Evolutionary conservation across 1,284 basidiomycete species (phyloP), one percentile per base, ranked within the genome.

Genomic region (Vanrija sp.): DNA sequence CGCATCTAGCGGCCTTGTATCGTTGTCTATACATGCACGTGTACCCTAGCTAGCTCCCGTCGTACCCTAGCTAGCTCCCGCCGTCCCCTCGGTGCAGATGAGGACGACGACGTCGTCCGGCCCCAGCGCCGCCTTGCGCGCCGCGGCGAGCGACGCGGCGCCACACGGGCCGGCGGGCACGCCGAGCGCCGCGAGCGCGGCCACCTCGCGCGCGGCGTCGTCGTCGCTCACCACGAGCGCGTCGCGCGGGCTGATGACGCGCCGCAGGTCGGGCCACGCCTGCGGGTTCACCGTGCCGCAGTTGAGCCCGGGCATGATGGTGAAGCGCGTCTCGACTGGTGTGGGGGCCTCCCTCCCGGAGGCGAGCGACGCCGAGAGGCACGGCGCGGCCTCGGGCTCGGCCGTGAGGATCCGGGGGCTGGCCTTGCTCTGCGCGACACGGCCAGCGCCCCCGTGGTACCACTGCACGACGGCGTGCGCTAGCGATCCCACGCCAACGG

Each of bases 401-500:
- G 57, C 57, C 14, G 37, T 38, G 18, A 59, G 14, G 18, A 59
- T 50, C 10, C 57, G 54, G 19, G 51, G 44, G 3, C 38, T n/a
- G n/a, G 31, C 16, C 2, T 14, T 6, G 24, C 39, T 39, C n/a
- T 16, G 36, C 1, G 36, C 9, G 3, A 10, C 22, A 12, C 31
- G 20, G 0, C 24, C 36, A 1, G 31, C 45, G 15, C 20, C 22
- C 12, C 41, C 42, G 14, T 47, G 47, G 25, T 48, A 53, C 37
- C 42, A 48, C 39, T 56, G 42, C 23, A 50, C 54, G 6, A 59
- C 49, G 27, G 54, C 45, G 46, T 59, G 57, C 9, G 57, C 57
- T n/a, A 59, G 51, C 5, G 41, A 45, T 4, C 57, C 57, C 2
- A 59, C 57, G 20, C 57, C 57, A 20, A 59, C 57, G 43, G 57